Evolutionary conservation across 306 rosid genomes (phyloP).

Genomic region (Medicago truncatula): DNA sequence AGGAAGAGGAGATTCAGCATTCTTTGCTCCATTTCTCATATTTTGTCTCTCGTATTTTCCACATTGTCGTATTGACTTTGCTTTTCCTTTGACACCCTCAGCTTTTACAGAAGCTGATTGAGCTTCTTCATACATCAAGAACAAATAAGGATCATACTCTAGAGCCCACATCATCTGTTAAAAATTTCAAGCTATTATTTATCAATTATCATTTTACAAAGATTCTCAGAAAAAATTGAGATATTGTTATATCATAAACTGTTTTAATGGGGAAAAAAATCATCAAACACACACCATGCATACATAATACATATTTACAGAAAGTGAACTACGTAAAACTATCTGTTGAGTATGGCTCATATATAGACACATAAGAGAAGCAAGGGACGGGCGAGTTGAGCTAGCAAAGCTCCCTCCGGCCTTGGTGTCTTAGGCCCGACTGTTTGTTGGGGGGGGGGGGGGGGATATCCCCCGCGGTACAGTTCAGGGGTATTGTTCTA

Average conservation of each 20-base stretch:
- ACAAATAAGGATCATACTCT: conserved; percentile 86
- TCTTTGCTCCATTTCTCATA: conserved; percentile 67
- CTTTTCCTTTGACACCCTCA: conserved; percentile 66
- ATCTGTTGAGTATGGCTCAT: too few relatives aligned
- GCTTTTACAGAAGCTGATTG: conserved; percentile 49
- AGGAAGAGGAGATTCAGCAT: conserved; percentile 81
- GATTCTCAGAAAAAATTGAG: conserved; percentile 8
- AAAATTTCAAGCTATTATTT: conserved; percentile 38
- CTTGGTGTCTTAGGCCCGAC: too few relatives aligned
- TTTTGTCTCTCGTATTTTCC: conserved; percentile 92
- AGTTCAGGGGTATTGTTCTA: too few relatives aligned
- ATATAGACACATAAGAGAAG: too few relatives aligned
- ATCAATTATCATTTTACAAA: conserved; percentile 35
- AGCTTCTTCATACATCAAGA: conserved; percentile 71
- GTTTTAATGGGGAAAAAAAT: too few relatives aligned
- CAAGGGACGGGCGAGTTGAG: too few relatives aligned
- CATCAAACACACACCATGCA: too few relatives aligned
- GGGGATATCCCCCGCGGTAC: too few relatives aligned
- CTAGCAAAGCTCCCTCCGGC: too few relatives aligned
- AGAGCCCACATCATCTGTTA: conserved; percentile 99
- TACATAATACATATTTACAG: too few relatives aligned
- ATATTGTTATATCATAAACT: not conserved
- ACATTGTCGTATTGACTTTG: conserved; percentile 78
- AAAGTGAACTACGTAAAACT: too few relatives aligned
- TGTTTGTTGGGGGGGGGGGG: too few relatives aligned